phyloP scores from a whole-genome alignment of 352 stramenopile species.

The Globisporangium nunn region DNA sequence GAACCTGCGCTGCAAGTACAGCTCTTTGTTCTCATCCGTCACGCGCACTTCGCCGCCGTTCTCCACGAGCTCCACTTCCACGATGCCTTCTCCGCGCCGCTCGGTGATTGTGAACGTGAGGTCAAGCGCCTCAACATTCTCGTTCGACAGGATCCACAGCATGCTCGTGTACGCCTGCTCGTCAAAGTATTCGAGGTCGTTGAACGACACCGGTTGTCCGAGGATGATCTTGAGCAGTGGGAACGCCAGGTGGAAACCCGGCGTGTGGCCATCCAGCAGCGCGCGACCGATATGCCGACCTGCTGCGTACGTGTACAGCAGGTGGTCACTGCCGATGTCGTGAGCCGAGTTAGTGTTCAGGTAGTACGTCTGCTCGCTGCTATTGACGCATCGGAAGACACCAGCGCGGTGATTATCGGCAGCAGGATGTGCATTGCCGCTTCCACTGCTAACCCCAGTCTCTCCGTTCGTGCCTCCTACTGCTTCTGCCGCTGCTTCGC shows the following conservation, averaged over 20 bases:
- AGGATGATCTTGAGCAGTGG: conserved; percentile 93
- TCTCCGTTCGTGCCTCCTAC: too few species aligned
- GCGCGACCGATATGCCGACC: conserved; percentile 29
- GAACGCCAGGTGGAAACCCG: conserved; percentile 86
- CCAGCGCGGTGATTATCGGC: conserved; percentile 1
- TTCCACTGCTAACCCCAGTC: too few species aligned
- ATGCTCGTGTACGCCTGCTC: conserved; percentile 26
- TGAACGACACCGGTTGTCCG: conserved; percentile 90
- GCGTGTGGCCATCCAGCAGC: conserved; percentile 76
- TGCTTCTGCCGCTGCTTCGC: too few species aligned
- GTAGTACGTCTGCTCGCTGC: conserved; percentile 30
- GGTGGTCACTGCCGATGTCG: background rate
- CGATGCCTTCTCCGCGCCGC: conserved; percentile 9
- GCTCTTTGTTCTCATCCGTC: conserved; percentile 89
- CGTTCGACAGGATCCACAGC: conserved; percentile 16
- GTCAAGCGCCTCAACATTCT: too few species aligned
- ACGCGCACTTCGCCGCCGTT: conserved; percentile 57
- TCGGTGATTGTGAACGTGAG: conserved; percentile 26
- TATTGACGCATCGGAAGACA: conserved; percentile 28
- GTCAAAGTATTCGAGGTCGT: conserved; percentile 41
- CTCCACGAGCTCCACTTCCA: conserved; percentile 32
- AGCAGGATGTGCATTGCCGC: too few species aligned
- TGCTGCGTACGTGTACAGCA: conserved; percentile 32
- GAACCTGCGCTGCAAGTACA: conserved; percentile 84
- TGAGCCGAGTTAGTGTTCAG: conserved; percentile 23